Evolutionary conservation across 495 filamentous ascomycete genomes (phyloP).

Genomic region (Podospora conica): DNA sequence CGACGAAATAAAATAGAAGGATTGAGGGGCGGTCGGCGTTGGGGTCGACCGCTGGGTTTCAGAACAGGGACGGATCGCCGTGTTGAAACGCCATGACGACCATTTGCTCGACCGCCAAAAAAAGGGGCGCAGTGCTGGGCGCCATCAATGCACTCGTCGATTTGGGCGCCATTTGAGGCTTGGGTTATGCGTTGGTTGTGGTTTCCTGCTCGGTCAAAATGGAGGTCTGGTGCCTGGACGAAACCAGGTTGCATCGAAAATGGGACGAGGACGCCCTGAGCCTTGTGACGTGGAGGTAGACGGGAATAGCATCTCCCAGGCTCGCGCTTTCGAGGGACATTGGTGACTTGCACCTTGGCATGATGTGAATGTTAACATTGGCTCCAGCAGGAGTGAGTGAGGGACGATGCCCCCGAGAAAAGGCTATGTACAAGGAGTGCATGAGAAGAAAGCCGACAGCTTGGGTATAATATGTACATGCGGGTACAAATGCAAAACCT

Average conservation of each 20-base stretch:
- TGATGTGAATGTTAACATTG: not conserved
- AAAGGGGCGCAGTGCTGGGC: not conserved
- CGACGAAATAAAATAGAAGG: not conserved
- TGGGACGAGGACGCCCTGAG: not conserved
- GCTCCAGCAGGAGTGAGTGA: not conserved
- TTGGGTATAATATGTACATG: not conserved
- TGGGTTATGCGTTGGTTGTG: not conserved
- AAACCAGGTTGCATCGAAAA: not conserved
- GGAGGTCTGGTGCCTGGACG: not conserved
- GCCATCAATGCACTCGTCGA: not conserved
- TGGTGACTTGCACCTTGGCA: not conserved
- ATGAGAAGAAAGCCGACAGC: not conserved
- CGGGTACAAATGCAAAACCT: not conserved
- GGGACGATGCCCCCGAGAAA: not conserved
- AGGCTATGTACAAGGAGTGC: not conserved
- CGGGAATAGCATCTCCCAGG: not conserved
- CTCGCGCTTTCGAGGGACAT: not conserved
- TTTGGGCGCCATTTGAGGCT: not conserved
- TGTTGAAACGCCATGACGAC: not conserved
- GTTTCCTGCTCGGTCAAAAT: not conserved
- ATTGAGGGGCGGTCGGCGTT: not conserved
- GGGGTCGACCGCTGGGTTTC: not conserved
- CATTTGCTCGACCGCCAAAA: not conserved
- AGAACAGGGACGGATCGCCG: not conserved
- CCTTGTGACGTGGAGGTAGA: not conserved